Conservation (phyloP, 2,329 filamentous ascomycete genomes). For the Mollisia scopiformis region DNA sequence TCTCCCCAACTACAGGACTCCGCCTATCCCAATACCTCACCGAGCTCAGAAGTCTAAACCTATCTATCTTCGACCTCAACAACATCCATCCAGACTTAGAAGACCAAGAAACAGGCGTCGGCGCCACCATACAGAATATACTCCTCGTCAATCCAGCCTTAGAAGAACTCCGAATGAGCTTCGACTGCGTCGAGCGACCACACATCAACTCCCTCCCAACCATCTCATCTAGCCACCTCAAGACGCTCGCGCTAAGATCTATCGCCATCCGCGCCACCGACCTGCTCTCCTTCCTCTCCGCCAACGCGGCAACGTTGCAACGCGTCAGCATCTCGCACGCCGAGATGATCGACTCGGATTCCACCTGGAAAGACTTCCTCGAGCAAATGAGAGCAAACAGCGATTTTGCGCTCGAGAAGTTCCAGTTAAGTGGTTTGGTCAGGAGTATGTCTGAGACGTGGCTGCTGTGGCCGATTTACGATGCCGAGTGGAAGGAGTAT, state of each 20-base stretch:
- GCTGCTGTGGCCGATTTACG: constrained; percentile 22
- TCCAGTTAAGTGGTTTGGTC: constrained; percentile 17
- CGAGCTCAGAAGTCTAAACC: constrained; percentile 5
- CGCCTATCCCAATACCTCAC: background rate
- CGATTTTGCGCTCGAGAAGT: constrained; percentile 13
- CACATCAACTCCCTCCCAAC: constrained; percentile 4
- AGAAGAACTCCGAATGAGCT: constrained; percentile 14
- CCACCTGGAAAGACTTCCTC: constrained; percentile 15
- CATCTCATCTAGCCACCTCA: background rate
- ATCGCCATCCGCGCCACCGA: background rate
- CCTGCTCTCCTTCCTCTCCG: constrained; percentile 8
- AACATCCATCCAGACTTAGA: too few relatives aligned
- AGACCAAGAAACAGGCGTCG: too few relatives aligned
- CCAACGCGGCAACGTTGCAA: background rate
- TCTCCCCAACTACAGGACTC: background rate
- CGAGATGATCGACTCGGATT: background rate
- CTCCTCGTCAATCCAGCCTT: background rate
- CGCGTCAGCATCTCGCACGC: constrained; percentile 9
- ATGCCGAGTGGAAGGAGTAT: constrained; percentile 11
- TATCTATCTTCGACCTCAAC: constrained; percentile 11
- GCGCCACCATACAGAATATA: too few relatives aligned
- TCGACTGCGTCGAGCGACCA: constrained; percentile 1
- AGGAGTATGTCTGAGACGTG: constrained; percentile 6
- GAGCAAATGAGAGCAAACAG: background rate
- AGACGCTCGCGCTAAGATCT: constrained; percentile 6